These are phyloP conservation scores for Aspergillus avenaceus DNA, from an alignment of 495 filamentous ascomycete species.

Conservation along the genomic window DNA sequence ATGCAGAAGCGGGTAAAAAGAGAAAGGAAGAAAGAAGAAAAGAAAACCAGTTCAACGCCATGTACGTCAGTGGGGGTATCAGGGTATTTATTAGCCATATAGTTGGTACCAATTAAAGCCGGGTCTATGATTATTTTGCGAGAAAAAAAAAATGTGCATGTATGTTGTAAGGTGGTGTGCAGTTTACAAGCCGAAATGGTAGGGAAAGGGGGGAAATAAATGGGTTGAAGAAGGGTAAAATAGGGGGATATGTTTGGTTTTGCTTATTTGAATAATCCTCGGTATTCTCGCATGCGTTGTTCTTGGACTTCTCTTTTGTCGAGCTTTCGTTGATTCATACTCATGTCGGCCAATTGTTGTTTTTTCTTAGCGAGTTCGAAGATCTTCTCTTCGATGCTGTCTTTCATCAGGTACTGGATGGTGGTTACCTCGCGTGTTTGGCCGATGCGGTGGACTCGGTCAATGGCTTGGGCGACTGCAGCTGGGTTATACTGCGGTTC, in stretches of 20 bases:
- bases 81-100: too few species aligned
- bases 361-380: conserved; percentile 85
- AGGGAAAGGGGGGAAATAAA: neutral
- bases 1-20: neutral
- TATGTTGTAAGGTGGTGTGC: too few species aligned
- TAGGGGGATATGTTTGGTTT: neutral
- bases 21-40: neutral
- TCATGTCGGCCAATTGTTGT: conserved; percentile 78
- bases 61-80: too few species aligned
- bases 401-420: conserved; percentile 79
- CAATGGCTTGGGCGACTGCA: conserved; percentile 88
- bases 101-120: too few species aligned
- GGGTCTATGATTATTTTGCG: too few species aligned
- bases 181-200: too few species aligned
- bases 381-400: conserved; percentile 94
- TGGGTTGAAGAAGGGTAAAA: conserved; percentile 1
- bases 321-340: conserved; percentile 67
- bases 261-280: conserved; percentile 70
- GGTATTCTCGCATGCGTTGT: conserved; percentile 73
- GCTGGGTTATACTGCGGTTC: conserved; percentile 97
- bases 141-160: too few species aligned
- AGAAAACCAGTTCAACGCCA: neutral
- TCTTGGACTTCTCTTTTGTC: conserved; percentile 72
- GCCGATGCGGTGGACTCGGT: conserved; percentile 89
- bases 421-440: conserved; percentile 81